Base-by-base conservation (phyloP, 768 basidiomycete genomes). In the Agrocybe pediades region DNA sequence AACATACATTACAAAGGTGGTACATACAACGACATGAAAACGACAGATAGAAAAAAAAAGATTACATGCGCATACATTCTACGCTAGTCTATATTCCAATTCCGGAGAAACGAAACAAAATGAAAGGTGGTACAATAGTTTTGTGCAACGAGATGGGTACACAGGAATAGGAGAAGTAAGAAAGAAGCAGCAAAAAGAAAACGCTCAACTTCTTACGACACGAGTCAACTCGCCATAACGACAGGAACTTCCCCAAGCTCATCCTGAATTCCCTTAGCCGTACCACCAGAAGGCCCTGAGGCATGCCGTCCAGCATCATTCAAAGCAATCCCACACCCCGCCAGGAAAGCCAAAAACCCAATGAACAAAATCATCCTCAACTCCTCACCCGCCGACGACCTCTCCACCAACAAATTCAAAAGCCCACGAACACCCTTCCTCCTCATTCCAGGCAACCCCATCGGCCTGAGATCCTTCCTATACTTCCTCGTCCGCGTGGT, bases 361-460 rank as follows among this genome's bases (percentile, higher is more conserved):
- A 80, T 84, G 60, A 84, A 82, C 43, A 80, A 20, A 30, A 85
- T 74, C 76, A 86, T 73, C 56, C 85, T 74, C 65, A 81, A 76
- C 67, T 90, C 88, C 63, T 89, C 85, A 6, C 88, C 88, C 20
- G 88, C 87, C 1, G 78, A 67, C 17, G 82, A 83, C 54, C 66
- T 74, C 67, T 89, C 88, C 25, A 81, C 60, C 25, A 87, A 50
- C 54, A 88, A 64, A 33, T 73, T 70, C 27, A 73, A 6, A 41
- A 81, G 57, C 9, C 77, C 76, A 36, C 68, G 68, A 55, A 72
- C 51, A n/a, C 76, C 77, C 3, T 65, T 60, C 67, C 72, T 72
- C 68, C 72, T 66, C 33, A 72, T 57, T 36, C 68, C 68, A 30
- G 75, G 73, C 20, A 61, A 55, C 46, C 68, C 62, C 6, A 65